Base-by-base conservation (phyloP, 2,329 filamentous ascomycete species). In the Fusarium hainanense region DNA sequence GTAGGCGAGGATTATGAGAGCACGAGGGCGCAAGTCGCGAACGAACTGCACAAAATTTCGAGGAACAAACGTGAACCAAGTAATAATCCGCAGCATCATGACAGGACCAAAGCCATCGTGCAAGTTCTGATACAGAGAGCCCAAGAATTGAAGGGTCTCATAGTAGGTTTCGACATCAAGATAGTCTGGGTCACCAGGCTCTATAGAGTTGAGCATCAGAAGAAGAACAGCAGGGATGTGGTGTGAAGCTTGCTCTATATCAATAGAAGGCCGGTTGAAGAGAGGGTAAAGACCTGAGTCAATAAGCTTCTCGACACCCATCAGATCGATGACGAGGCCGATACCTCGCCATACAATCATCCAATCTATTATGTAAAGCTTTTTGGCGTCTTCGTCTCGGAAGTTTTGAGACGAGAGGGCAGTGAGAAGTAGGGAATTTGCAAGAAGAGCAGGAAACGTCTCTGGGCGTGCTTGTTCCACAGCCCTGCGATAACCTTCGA, bases 321-420 rank as follows among this genome's bases (percentile, higher is more conserved):
- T 76, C 21, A 75, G 65, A 1, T 83, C 76, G 41, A 87, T 77
- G 30, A 88, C 84, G 18, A 85, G 74, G 30, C 84, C 80, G 27
- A 81, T 87, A 12, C 86, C 86, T 12, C 82, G 79, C 85, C 86
- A 89, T 14, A 88, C 79, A 5, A 82, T 70, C 77, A 88, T 85
- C 86, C 87, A 89, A 72, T 88, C 83, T 46, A 88, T 74, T 30
- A 88, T 82, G 69, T 84, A 87, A 4, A 88, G 79, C 3, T 81
- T 80, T 46, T 78, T 80, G 20, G 76, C 75, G 49, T 83, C 79
- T 0, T 78, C 74, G n/a, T 86, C 83, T 6, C 85, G 82, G 72
- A 88, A 88, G 54, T 78, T 78, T 56, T 86, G 80, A 7, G 84
- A 84, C 12, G 85, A 83, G 7, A 88, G 76, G 8, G 82, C 85